Evolutionary conservation across 352 stramenopile genomes (phyloP), one percentile per base, ranked within the genome.

Genomic region (Achlya hypogyna): DNA sequence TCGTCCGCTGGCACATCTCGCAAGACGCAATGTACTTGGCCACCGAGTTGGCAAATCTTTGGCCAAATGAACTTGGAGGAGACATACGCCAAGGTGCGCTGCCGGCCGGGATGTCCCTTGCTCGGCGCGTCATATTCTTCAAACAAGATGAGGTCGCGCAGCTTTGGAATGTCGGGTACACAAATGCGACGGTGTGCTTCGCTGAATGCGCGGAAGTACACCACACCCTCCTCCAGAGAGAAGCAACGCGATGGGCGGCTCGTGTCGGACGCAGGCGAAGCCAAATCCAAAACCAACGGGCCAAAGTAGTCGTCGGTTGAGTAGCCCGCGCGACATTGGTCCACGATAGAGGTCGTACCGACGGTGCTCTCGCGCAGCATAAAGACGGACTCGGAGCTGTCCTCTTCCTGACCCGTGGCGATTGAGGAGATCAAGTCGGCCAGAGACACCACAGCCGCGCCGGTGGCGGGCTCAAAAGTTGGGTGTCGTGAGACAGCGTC

Each of bases 1-100:
- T 74, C 8, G 72, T 63, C 1, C 73, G 67, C 9, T 78, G 63
- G 23, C 71, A 76, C 2, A 58, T 28, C 53, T 79, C 67, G n/a
- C 66, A 77, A 0, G 63, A 65, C 29, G 63, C 59, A 1, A 77
- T 53, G 29, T 56, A 79, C 32, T 74, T 77, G 2, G 56, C 53
- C 0, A 77, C 69, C 6, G 6, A 42, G 6, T 42, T 42, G 34
- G 34, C n/a, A 42, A 6, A 42, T 42, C 34, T 14, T 14, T 14
- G 34, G 34, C 34, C 34, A 42, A 14, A 42, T 16, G 14, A 42
- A 42, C 6, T 14, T 14, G 6, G 6, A 14, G 6, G 34, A 6
- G 6, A 42, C 34, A 14, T 6, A 42, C 34, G 14, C 6, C 34
- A 42, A 42, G 14, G 34, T 42, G 6, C 34, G 34, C 6, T 42